Evolutionary conservation across 495 filamentous ascomycete genomes (phyloP).

Genomic region (Xanthoparmelia taractica): DNA sequence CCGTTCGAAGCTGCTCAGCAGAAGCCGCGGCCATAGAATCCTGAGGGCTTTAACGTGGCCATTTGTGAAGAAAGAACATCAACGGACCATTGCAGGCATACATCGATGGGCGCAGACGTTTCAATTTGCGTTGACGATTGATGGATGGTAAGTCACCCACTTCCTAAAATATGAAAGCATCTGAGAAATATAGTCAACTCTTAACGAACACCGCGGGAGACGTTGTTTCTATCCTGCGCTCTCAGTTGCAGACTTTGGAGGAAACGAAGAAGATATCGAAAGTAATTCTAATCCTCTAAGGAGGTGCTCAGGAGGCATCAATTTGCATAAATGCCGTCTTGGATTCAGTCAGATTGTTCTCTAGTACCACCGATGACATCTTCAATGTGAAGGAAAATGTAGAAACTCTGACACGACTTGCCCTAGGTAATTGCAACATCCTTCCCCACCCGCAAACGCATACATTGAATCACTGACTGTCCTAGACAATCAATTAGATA

Average conservation of each 20-base stretch:
- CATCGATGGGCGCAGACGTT: neutral
- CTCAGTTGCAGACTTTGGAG: neutral
- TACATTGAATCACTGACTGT: neutral
- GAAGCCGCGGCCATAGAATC: neutral
- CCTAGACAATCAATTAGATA: neutral
- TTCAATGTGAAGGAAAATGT: neutral
- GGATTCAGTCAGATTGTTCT: neutral
- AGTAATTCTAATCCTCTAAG: neutral
- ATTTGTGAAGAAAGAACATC: slow-evolving; percentile 5
- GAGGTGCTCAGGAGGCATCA: neutral
- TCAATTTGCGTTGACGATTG: slow-evolving; percentile 6
- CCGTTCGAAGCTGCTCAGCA: neutral
- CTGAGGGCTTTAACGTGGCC: neutral
- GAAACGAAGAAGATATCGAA: slow-evolving; percentile 8
- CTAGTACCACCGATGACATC: neutral
- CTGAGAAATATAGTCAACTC: neutral
- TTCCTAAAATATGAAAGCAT: neutral
- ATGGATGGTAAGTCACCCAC: neutral
- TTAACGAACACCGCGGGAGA: neutral
- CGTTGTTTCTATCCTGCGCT: neutral
- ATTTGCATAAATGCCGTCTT: neutral
- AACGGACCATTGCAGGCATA: neutral
- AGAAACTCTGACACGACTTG: neutral
- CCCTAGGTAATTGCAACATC: neutral
- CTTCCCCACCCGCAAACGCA: neutral